Evolutionary conservation across 306 rosid species (phyloP).

Genomic region (Rosa chinensis): DNA sequence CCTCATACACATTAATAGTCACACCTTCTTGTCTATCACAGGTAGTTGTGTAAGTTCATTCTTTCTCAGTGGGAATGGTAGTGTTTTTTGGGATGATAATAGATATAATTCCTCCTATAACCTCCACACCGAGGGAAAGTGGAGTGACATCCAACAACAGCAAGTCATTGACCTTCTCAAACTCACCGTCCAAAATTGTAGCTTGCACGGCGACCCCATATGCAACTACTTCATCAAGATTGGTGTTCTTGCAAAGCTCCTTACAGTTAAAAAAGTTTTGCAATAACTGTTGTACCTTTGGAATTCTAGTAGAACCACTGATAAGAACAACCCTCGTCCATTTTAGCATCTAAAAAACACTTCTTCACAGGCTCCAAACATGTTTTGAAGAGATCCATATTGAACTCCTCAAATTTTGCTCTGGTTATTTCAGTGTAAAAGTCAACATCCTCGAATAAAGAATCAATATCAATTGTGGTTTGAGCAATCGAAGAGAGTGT

Average conservation of each 20-base stretch:
- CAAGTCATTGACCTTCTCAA: conserved; percentile 41
- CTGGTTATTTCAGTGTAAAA: conserved; percentile 31
- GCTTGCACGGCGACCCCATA: conserved; percentile 47
- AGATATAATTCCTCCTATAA: conserved; percentile 39
- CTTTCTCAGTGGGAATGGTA: conserved; percentile 40
- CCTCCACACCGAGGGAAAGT: conserved; percentile 41
- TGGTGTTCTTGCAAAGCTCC: not conserved
- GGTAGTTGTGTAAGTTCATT: conserved; percentile 25
- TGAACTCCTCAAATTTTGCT: conserved; percentile 36
- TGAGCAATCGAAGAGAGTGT: conserved; percentile 36
- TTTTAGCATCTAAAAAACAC: conserved; percentile 34
- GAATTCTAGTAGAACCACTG: conserved; percentile 3
- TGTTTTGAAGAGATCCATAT: conserved; percentile 35
- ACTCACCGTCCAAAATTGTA: conserved; percentile 37
- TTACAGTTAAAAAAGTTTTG: not conserved
- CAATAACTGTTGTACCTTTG: not conserved
- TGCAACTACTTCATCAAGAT: conserved; percentile 10
- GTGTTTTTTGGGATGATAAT: conserved; percentile 43
- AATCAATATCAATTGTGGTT: conserved; percentile 46
- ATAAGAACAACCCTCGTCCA: conserved; percentile 31
- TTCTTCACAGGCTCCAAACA: conserved; percentile 49
- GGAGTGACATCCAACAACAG: conserved; percentile 40
- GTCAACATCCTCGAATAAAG: conserved; percentile 37
- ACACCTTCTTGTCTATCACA: conserved; percentile 29
- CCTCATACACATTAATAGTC: conserved; percentile 38